Base-by-base conservation (phyloP, 495 filamentous ascomycete species). In the Neurospora sp. region DNA sequence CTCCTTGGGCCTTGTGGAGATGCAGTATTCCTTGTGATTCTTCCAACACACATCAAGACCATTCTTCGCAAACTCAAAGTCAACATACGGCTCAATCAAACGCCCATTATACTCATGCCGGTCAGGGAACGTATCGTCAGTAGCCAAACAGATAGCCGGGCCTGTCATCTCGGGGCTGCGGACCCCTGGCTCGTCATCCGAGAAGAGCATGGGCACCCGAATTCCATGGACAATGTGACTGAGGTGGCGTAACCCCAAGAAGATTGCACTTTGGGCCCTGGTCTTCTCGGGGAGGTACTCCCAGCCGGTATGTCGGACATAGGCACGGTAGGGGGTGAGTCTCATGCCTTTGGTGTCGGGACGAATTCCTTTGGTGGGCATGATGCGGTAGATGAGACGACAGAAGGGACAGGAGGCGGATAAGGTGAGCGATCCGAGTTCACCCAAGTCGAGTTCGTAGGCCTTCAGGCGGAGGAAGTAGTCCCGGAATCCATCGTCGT, bases 301-400 rank as follows among this genome's bases (percentile, higher is more conserved):
- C 76, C 76, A 76, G 2, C 65, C 72, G 35, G 69, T 27, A 12
- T 70, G 17, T 17, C 61, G 73, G 7, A 72, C 42, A 6, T 76
- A 74, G 4, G 72, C 75, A 1, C 53, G 69, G 4, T 70, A 73
- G 0, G 74, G 74, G 1, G 35, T 48, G 27, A 73, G 53, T 14
- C 31, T 70, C 45, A 74, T 35, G 12, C 20, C 70, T 35, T 68
- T 70, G 14, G 70, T 48, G 12, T 69, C 40, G 22, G 69, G 44
- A 1, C 68, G 42, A 1, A 75, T 59, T 1, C 65, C 45, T 2
- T 69, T 31, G 20, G 69, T 70, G 8, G 72, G 73, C n/a, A 75
- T 70, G n/a, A 74, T 69, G 2, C 75, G 73, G 35, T 72, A 78
- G 42, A 78, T 75, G 27, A 78, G 45, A 4, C 74, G 70, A 40